A percentile compares a stretch with the other conserved stretches of the same genome.
These are phyloP conservation scores for Zychaea mexicana DNA, from an alignment of 371 early-diverging fungal species.

Conservation along the genomic window DNA sequence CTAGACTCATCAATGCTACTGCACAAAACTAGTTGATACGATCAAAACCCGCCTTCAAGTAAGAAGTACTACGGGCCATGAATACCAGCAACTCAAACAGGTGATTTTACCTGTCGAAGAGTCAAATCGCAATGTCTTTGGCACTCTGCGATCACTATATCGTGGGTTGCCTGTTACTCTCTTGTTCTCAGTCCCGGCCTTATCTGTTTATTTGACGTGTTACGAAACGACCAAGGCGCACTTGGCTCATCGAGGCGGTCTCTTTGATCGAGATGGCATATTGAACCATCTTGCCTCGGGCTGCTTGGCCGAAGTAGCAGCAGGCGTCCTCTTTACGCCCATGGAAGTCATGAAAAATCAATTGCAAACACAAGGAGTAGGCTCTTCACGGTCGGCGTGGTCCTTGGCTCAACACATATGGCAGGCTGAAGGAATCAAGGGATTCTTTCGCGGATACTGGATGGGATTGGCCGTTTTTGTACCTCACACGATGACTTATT, in stretches of 20 bases:
- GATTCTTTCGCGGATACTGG: slow-evolving; percentile 79
- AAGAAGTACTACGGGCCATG: slow-evolving; percentile 15
- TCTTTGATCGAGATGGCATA: slow-evolving; percentile 12
- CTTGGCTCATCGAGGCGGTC: slow-evolving; percentile 14
- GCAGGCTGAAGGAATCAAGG: slow-evolving; percentile 59
- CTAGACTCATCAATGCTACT: too few relatives aligned
- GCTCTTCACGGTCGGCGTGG: neutral
- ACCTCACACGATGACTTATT: slow-evolving; percentile 70
- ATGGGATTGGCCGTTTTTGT: slow-evolving; percentile 75
- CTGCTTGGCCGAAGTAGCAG: slow-evolving; percentile 56
- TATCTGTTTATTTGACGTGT: slow-evolving; percentile 70
- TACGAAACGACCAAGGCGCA: slow-evolving; percentile 70
- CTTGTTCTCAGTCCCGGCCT: slow-evolving; percentile 72
- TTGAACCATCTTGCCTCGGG: slow-evolving; percentile 56
- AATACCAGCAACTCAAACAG: neutral
- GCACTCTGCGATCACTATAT: slow-evolving; percentile 34
- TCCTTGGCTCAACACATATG: slow-evolving; percentile 42
- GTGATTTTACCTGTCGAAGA: neutral
- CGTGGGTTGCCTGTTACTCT: slow-evolving; percentile 75
- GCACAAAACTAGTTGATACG: slow-evolving; percentile 61
- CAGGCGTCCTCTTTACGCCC: slow-evolving; percentile 72
- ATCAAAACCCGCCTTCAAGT: slow-evolving; percentile 75
- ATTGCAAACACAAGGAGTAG: slow-evolving; percentile 48
- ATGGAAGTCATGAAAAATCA: slow-evolving; percentile 84
- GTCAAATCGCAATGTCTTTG: neutral